phyloP scores from a whole-genome alignment of 2,329 filamentous ascomycete genomes.

The Sclerotinia nivalis region DNA sequence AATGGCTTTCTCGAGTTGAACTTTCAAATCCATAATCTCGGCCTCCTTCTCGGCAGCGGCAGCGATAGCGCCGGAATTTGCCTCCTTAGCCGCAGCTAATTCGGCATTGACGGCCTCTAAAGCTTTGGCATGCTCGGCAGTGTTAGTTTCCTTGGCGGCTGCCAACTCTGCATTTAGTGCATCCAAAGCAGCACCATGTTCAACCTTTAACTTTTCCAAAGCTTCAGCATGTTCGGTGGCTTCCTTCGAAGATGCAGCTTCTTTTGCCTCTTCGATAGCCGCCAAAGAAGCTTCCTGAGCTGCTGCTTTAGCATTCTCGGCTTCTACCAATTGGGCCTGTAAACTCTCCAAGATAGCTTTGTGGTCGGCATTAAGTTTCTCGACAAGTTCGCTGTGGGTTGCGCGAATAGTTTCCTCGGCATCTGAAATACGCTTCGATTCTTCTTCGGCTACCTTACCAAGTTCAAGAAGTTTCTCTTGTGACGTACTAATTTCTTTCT shows the following conservation, averaged over 20 bases:
- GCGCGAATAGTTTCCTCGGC: slow-evolving; percentile 47
- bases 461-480: slow-evolving; percentile 58
- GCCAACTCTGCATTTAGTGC: slow-evolving; percentile 46
- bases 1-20: slow-evolving; percentile 46
- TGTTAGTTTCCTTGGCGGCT: slow-evolving; percentile 51
- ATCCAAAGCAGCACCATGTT: slow-evolving; percentile 32
- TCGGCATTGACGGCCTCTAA: slow-evolving; percentile 42
- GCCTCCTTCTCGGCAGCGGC: slow-evolving; percentile 43
- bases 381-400: slow-evolving; percentile 50
- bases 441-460: slow-evolving; percentile 52
- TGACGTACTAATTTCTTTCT: slow-evolving; percentile 56
- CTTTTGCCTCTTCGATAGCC: slow-evolving; percentile 39
- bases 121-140: slow-evolving; percentile 28
- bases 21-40: slow-evolving; percentile 39
- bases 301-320: slow-evolving; percentile 31
- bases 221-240: slow-evolving; percentile 47
- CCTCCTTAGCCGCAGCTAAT: slow-evolving; percentile 52
- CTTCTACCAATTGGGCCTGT: slow-evolving; percentile 37
- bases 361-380: slow-evolving; percentile 40
- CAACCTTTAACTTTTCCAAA: slow-evolving; percentile 43
- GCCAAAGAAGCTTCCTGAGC: slow-evolving; percentile 37
- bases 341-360: slow-evolving; percentile 35
- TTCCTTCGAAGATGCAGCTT: slow-evolving; percentile 33
- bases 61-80: slow-evolving; percentile 40
- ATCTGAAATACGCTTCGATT: slow-evolving; percentile 43